Conservation (phyloP, 257 asterid genomes). For the Solanum bulbocastanum region DNA sequence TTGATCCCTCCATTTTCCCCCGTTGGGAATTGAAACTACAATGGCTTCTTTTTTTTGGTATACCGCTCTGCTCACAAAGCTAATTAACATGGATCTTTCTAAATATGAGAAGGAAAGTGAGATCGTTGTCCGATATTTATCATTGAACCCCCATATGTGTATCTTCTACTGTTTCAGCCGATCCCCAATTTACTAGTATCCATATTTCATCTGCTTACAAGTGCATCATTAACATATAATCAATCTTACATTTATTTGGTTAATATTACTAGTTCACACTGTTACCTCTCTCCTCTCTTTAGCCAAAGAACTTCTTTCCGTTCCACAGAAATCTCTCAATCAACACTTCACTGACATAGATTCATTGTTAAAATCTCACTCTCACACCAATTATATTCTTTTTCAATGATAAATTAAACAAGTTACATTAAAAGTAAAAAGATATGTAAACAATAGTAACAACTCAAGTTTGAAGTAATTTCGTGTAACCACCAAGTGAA, state of each 20-base stretch:
- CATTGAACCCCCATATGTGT: no score
- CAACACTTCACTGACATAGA: neutral
- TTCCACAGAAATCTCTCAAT: neutral
- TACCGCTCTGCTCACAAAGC: no score
- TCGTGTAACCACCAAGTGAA: neutral
- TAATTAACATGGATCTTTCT: no score
- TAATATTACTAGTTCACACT: neutral
- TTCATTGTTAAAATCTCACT: neutral
- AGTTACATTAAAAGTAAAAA: neutral
- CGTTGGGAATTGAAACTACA: neutral
- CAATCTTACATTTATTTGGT: neutral
- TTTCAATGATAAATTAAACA: neutral
- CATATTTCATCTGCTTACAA: no score
- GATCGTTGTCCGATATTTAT: no score
- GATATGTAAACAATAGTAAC: no score
- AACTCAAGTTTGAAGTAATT: neutral
- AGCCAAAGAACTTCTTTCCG: neutral
- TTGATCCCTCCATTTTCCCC: neutral
- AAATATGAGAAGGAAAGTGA: no score
- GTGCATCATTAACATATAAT: neutral
- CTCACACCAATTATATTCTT: neutral
- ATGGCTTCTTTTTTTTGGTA: no score
- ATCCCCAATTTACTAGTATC: no score
- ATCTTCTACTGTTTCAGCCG: no score
- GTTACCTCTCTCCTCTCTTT: neutral